Base-by-base conservation (phyloP, 352 stramenopile genomes). In the Pythium angustatum region DNA sequence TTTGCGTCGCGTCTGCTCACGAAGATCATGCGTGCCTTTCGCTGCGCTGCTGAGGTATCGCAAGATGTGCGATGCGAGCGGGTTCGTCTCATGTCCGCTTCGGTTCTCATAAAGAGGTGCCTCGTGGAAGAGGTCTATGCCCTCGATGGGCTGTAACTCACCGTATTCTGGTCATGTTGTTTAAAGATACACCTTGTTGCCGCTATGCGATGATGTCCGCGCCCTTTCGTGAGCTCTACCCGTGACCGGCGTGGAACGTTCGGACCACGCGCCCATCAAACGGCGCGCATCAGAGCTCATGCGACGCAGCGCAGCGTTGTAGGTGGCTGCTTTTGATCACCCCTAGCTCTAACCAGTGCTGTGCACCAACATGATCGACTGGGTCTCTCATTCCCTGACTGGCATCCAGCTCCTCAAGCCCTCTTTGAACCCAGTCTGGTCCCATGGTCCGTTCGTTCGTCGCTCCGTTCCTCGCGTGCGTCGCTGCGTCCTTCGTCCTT, bases 391-490 rank as follows among this genome's bases (percentile, higher is more conserved):
- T 47, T 47, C 7, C 26, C 12, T 47, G 40, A 47, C 40, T 47
- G 6, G 5, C 40, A 27, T 47, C 40, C 40, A 47, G 19, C n/a
- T 21, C 40, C 8, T 47, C 40, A 47, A 47, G n/a, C 4, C 38
- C 8, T 7, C 51, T 21, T 21, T 27, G 24, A 11, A 33, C 14
- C 15, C 14, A 36, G 38, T 10, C n/a, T 49, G n/a, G 26, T 27
- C 41, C 15, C 3, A 57, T 57, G 50, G 33, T 47, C 33, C 50
- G 50, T n/a, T 47, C 50, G 28, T 43, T 40, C n/a, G 7, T 55
- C 17, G 5, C 9, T 11, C 30, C 48, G 9, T 11, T 43, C 28
- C 19, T 55, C 17, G 30, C 48, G 12, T 41, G 33, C 12, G 60
- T 27, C 19, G 41, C 24, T 11, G 31, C 45, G 7, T 26, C 48